These are phyloP conservation scores for Yamadazyma membranifaciens DNA, from an alignment of 1,139 yeast genomes.

Conservation along the genomic window DNA sequence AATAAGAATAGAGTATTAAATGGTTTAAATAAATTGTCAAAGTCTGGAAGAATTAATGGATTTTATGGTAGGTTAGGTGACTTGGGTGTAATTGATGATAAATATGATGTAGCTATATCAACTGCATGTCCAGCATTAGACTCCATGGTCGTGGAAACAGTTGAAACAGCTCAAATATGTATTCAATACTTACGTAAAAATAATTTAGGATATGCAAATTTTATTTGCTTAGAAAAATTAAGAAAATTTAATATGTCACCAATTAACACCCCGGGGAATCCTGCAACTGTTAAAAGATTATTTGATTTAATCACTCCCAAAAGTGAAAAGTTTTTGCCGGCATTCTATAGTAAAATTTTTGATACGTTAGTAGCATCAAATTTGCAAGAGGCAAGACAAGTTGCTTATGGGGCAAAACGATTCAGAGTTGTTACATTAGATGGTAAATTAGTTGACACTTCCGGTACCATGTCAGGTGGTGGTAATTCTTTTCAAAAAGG, in stretches of 20 bases:
- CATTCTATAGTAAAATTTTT: constrained; percentile 81
- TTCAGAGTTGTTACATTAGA: constrained; percentile 90
- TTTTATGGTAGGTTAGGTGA: constrained; percentile 91
- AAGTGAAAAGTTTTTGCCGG: constrained; percentile 72
- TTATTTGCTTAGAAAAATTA: constrained; percentile 75
- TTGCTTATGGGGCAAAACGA: constrained; percentile 80
- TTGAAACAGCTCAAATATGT: constrained; percentile 90
- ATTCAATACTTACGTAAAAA: constrained; percentile 83
- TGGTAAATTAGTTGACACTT: constrained; percentile 90
- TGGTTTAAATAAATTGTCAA: constrained; percentile 66
- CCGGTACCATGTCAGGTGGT: constrained; percentile 98
- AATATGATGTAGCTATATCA: constrained; percentile 89
- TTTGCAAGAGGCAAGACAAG: constrained; percentile 76
- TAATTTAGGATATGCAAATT: constrained; percentile 85
- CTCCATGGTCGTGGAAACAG: constrained; percentile 92
- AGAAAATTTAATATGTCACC: constrained; percentile 58
- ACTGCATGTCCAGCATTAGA: constrained; percentile 93
- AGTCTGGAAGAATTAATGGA: constrained; percentile 82
- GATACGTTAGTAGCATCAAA: constrained; percentile 86
- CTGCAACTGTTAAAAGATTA: constrained; percentile 74
- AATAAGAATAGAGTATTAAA: constrained; percentile 73
- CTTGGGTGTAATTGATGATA: constrained; percentile 81
- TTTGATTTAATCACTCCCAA: constrained; percentile 77
- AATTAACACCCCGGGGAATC: constrained; percentile 64
- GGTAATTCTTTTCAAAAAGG: constrained; percentile 69